Conservation (phyloP, 768 basidiomycete genomes). For the Porphyrellus cyaneotinctus region DNA sequence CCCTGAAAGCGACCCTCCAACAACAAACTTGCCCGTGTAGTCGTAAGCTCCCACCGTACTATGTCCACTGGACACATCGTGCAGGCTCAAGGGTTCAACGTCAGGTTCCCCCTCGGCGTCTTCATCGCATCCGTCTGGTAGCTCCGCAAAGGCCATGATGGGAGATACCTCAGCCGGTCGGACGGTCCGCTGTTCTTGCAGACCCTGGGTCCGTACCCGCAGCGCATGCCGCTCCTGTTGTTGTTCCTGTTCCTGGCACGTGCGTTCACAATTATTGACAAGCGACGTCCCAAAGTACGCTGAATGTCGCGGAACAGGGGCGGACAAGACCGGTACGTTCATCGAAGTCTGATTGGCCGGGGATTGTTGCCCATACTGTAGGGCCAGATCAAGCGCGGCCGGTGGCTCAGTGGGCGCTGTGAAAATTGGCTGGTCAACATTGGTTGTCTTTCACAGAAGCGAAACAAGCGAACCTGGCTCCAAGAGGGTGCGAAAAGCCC, state of each 20-base stretch:
- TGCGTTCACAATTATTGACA: constrained; percentile 33
- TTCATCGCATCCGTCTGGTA: constrained; percentile 31
- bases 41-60: constrained; percentile 26
- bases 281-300: constrained; percentile 30
- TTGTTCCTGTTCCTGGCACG: constrained; percentile 38
- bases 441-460: background rate
- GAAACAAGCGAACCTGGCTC: constrained; percentile 28
- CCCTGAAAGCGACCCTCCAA: constrained; percentile 23
- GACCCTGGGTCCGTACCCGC: constrained; percentile 30
- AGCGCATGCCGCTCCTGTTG: constrained; percentile 30
- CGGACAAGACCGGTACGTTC: constrained; percentile 25
- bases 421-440: constrained; percentile 1
- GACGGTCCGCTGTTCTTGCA: constrained; percentile 31
- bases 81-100: constrained; percentile 27
- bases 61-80: constrained; percentile 23
- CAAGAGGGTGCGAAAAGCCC: constrained; percentile 18
- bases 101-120: constrained; percentile 36
- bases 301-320: constrained; percentile 33
- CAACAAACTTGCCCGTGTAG: constrained; percentile 16
- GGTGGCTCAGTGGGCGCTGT: constrained; percentile 21
- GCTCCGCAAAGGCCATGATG: constrained; percentile 27
- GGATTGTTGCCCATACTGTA: constrained; percentile 23
- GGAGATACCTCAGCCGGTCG: constrained; percentile 33
- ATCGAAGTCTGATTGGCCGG: constrained; percentile 19
- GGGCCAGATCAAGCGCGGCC: constrained; percentile 19